phyloP scores from a whole-genome alignment of 352 stramenopile genomes.

The Globisporangium camurandrum region DNA sequence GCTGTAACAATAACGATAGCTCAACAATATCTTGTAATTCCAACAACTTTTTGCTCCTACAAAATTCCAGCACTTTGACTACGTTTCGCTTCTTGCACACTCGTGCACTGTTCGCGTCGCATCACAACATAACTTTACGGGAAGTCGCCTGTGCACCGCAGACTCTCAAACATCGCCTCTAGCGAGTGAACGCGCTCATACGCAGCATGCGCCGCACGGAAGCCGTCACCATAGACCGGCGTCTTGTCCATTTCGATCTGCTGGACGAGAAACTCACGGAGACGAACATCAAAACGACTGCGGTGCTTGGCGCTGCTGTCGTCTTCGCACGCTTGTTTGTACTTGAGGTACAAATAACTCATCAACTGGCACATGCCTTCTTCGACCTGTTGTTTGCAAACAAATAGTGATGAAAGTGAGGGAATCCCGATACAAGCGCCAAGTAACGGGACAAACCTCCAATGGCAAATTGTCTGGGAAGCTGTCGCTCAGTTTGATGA shows the following conservation, averaged over 20 bases:
- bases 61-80: no score
- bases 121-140: no score
- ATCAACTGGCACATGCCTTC: conserved; percentile 75
- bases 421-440: background rate
- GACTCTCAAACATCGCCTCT: conserved; percentile 55
- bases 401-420: no score
- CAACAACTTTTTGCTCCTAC: no score
- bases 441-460: conserved; percentile 24
- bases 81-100: no score
- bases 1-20: no score
- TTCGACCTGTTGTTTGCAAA: conserved; percentile 24
- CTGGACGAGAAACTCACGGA: conserved; percentile 60
- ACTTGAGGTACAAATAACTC: conserved; percentile 70
- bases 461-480: conserved; percentile 43
- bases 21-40: no score
- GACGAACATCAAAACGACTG: conserved; percentile 24
- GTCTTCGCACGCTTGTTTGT: conserved; percentile 47
- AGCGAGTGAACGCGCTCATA: conserved; percentile 64
- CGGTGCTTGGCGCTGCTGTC: conserved; percentile 23
- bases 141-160: conserved; percentile 35
- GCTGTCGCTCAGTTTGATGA: conserved; percentile 61
- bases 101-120: no score
- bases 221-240: conserved; percentile 58
- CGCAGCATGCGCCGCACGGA: conserved; percentile 47
- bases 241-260: conserved; percentile 56